A percentile compares a stretch with the other conserved stretches of the same genome.
Conservation (phyloP, 2,329 filamentous ascomycete species). For the Apiospora aurea region DNA sequence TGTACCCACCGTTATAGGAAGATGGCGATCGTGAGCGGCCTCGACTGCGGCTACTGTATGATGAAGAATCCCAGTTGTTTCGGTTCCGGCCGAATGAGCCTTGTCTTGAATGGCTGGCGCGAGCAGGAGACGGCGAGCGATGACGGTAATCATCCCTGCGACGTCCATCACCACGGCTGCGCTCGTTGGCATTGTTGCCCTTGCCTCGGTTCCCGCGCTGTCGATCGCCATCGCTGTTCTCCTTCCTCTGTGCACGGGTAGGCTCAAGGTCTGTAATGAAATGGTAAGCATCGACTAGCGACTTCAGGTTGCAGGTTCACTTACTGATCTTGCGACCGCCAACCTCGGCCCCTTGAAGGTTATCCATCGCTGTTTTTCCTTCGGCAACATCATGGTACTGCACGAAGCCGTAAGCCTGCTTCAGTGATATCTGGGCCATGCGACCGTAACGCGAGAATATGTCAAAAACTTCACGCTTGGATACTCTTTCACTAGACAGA, state of each 20-base stretch:
- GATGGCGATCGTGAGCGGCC: constrained; percentile 76
- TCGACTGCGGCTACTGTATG: constrained; percentile 45
- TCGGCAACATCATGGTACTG: constrained; percentile 84
- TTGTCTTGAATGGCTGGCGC: constrained; percentile 44
- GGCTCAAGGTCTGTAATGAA: constrained; percentile 77
- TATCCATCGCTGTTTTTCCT: constrained; percentile 76
- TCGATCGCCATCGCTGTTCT: constrained; percentile 72
- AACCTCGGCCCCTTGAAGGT: constrained; percentile 81
- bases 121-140: constrained; percentile 36
- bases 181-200: constrained; percentile 58
- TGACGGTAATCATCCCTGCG: constrained; percentile 40
- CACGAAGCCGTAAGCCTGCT: constrained; percentile 96
- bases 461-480: constrained; percentile 92
- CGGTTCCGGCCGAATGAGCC: constrained; percentile 47
- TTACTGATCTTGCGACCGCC: constrained; percentile 93
- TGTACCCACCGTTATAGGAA: constrained; percentile 58
- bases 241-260: constrained; percentile 85
- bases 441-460: constrained; percentile 86
- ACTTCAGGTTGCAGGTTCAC: constrained; percentile 50
- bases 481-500: constrained; percentile 89
- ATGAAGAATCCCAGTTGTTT: constrained; percentile 36
- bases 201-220: constrained; percentile 50
- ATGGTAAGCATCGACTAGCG: neutral
- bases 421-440: constrained; percentile 93
- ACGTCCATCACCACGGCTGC: constrained; percentile 38